phyloP scores from a whole-genome alignment of 805 yeast species.

The Candida sphagnicola region DNA sequence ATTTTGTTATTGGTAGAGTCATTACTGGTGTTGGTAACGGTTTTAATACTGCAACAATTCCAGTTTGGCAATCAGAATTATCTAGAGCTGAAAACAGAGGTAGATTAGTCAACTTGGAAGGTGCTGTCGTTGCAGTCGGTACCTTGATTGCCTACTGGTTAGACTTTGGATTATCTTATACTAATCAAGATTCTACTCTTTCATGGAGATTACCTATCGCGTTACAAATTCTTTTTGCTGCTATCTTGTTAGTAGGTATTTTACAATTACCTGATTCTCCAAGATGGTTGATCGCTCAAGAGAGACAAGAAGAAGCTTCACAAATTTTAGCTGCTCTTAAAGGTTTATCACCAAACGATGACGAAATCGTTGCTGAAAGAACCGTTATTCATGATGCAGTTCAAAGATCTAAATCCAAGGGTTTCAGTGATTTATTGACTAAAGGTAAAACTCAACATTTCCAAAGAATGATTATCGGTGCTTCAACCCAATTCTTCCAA shows the following conservation, averaged over 20 bases:
- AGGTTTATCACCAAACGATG: slow-evolving; percentile 31
- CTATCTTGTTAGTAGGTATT: slow-evolving; percentile 34
- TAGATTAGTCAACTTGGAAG: slow-evolving; percentile 38
- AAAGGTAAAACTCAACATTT: slow-evolving; percentile 61
- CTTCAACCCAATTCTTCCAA: slow-evolving; percentile 72
- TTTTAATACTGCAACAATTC: slow-evolving; percentile 40
- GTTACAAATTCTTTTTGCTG: slow-evolving; percentile 61
- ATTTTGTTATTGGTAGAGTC: slow-evolving; percentile 59
- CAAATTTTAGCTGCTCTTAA: slow-evolving; percentile 38
- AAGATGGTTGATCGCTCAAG: slow-evolving; percentile 61
- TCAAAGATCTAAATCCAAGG: slow-evolving; percentile 43
- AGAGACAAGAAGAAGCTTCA: slow-evolving; percentile 29
- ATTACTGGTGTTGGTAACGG: slow-evolving; percentile 44
- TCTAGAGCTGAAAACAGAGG: slow-evolving; percentile 42
- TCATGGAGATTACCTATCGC: slow-evolving; percentile 45
- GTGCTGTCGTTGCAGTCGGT: slow-evolving; percentile 61
- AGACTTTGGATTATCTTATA: slow-evolving; percentile 62
- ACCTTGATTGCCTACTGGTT: slow-evolving; percentile 68
- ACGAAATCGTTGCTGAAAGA: slow-evolving; percentile 40
- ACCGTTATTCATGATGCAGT: slow-evolving; percentile 47
- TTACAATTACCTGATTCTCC: slow-evolving; percentile 64
- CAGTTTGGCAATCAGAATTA: slow-evolving; percentile 46
- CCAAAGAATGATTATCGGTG: slow-evolving; percentile 59
- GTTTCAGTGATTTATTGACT: slow-evolving; percentile 39
- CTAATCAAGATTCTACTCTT: slow-evolving; percentile 34